Base-by-base conservation (phyloP, 768 basidiomycete genomes). In the Hygrophoropsis aurantiaca region DNA sequence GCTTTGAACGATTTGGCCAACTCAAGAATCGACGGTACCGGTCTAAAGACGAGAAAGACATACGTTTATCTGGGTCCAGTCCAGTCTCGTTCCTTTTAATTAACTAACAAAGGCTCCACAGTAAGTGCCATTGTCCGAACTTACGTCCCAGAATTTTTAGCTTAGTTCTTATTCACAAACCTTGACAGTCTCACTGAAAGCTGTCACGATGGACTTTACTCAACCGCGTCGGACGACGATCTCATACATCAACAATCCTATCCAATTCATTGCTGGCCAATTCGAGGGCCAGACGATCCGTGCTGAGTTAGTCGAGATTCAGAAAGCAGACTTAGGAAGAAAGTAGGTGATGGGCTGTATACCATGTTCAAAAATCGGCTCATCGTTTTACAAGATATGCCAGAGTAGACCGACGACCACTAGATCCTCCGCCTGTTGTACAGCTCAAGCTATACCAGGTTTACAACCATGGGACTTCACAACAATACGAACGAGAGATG, bases 251-350 rank as follows among this genome's bases (percentile, higher is more conserved):
- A 58, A 66, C 38, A 52, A 51, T 34, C 81, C 81, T 4, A 79
- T 84, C 37, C 70, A 68, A 49, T 87, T 82, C 55, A 64, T 63
- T 13, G 66, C 69, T 43, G 87, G 86, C 33, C 82, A 81, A 52
- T 83, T 87, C 60, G 67, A 74, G 37, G 84, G 83, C 20, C 72
- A 53, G 46, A 74, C 72, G 21, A 66, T 85, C 27, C 80, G 78
- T 33, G 71, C 75, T 33, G 76, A 81, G 55, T 68, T 82, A 51
- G 53, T 70, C 39, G 85, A 85, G 61, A 61, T 83, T 25, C 85
- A 87, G 62, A 81, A 84, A 57, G 82, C 85, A 11, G 74, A 84
- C 59, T 59, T 81, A 36, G 85, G 84, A 18, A 70, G 85, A 61
- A 87, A 86, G 85, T 80, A 65, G 55, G 63, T 62, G 33, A 37